Conservation (phyloP, 2,329 filamentous ascomycete genomes). For the Neofusicoccum sp. region DNA sequence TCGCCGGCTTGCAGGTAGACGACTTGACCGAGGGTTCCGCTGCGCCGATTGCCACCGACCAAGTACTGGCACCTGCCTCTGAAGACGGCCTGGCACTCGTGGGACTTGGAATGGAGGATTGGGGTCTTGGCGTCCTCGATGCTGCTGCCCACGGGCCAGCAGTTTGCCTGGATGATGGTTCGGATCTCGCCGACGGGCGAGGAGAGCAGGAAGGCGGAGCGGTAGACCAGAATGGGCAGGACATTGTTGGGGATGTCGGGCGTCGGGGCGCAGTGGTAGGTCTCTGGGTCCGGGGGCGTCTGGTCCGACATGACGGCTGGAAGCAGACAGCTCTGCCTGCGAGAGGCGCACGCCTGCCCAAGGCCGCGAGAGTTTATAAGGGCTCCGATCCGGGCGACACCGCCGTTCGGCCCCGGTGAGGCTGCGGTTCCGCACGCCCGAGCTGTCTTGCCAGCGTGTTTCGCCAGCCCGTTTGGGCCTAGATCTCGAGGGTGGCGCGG, state of each 20-base stretch:
- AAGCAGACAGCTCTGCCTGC: too few relatives aligned
- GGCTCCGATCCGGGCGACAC: too few relatives aligned
- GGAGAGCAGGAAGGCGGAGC: neutral
- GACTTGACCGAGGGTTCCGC: neutral
- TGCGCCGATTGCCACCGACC: neutral
- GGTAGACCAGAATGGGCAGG: slow-evolving; percentile 7
- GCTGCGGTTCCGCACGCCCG: too few relatives aligned
- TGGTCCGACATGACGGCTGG: neutral
- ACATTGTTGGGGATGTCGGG: slow-evolving; percentile 6
- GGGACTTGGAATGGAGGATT: neutral
- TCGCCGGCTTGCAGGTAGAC: slow-evolving; percentile 5
- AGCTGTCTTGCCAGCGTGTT: too few relatives aligned
- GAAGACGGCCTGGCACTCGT: neutral
- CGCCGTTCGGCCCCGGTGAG: too few relatives aligned
- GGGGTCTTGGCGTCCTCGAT: neutral
- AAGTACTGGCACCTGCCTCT: neutral
- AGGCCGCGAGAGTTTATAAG: too few relatives aligned
- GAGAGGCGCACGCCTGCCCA: too few relatives aligned
- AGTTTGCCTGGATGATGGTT: neutral
- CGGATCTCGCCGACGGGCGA: neutral
- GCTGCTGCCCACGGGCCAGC: neutral
- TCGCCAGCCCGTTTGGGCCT: too few relatives aligned
- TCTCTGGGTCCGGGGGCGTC: neutral
- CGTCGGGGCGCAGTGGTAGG: neutral
- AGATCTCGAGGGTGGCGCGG: too few relatives aligned